A percentile compares a stretch with the other conserved stretches of the same genome.
Conservation (phyloP, 1,284 basidiomycete species). For the Trichosporon inkin region DNA sequence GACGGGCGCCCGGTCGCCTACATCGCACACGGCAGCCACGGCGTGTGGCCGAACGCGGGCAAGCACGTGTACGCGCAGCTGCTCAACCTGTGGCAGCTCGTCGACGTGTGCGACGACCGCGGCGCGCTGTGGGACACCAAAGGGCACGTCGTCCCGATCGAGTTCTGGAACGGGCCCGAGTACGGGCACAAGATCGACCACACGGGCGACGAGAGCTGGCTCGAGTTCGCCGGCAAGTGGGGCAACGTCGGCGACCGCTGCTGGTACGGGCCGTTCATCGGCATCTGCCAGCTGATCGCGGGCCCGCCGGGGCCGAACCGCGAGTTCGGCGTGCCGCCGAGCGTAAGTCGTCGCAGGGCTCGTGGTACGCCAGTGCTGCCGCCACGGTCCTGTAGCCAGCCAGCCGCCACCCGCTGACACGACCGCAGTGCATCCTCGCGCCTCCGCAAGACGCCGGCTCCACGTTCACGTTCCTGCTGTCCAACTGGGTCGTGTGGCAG, state of each 20-base stretch:
- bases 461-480: constrained; percentile 34
- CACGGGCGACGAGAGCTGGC: constrained; percentile 32
- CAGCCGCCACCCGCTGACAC: no score
- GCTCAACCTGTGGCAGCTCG: constrained; percentile 35
- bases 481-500: constrained; percentile 14
- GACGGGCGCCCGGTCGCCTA: constrained; percentile 41
- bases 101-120: constrained; percentile 42
- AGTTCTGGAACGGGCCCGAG: constrained; percentile 37
- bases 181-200: constrained; percentile 26
- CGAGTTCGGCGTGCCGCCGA: constrained; percentile 35
- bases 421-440: constrained; percentile 33
- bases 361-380: no score
- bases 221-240: constrained; percentile 41
- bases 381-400: no score
- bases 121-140: constrained; percentile 47
- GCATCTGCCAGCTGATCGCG: constrained; percentile 42
- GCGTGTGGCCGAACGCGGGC: constrained; percentile 44
- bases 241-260: constrained; percentile 44
- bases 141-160: constrained; percentile 33
- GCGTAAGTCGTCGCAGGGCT: constrained; percentile 26
- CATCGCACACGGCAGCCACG: constrained; percentile 43
- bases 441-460: constrained; percentile 21
- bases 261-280: constrained; percentile 40
- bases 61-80: constrained; percentile 42
- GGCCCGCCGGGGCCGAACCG: constrained; percentile 44